Conservation (phyloP, 805 yeast genomes). For the Metschnikowia baotianmanensis region DNA sequence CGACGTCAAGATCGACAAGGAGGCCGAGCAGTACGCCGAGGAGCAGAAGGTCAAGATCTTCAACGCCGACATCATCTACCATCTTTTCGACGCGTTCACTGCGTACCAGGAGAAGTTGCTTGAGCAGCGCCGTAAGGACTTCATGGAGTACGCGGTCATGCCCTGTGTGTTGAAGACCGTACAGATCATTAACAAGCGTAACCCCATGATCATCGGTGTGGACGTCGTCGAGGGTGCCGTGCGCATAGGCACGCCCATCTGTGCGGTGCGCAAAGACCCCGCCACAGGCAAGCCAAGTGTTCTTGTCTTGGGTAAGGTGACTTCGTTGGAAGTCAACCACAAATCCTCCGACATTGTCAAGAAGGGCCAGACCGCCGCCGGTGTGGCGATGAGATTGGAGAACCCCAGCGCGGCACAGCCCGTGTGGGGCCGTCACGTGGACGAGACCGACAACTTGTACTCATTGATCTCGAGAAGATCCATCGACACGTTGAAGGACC, state of each 20-base stretch:
- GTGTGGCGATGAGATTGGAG: constrained; percentile 98
- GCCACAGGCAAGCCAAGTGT: constrained; percentile 70
- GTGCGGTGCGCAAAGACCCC: constrained; percentile 90
- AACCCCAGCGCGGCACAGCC: constrained; percentile 92
- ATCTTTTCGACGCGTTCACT: constrained; percentile 90
- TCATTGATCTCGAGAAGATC: constrained; percentile 88
- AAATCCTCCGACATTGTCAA: constrained; percentile 74
- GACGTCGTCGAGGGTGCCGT: constrained; percentile 91
- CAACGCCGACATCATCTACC: constrained; percentile 96
- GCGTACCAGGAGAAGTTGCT: constrained; percentile 85
- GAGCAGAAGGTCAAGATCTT: constrained; percentile 90
- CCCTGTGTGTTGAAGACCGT: constrained; percentile 94
- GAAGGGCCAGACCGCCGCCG: constrained; percentile 95
- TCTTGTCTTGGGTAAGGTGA: constrained; percentile 81
- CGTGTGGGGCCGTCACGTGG: constrained; percentile 98
- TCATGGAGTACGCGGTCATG: constrained; percentile 83
- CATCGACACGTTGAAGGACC: constrained; percentile 96
- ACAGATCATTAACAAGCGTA: constrained; percentile 96
- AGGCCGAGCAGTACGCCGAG: constrained; percentile 96
- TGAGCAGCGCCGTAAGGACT: constrained; percentile 88
- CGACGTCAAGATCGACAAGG: constrained; percentile 95
- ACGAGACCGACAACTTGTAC: constrained; percentile 85
- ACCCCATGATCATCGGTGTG: constrained; percentile 99
- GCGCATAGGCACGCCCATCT: constrained; percentile 90
- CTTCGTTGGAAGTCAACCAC: constrained; percentile 94